Conservation (phyloP, 306 rosid species). For the Senna siamea region DNA sequence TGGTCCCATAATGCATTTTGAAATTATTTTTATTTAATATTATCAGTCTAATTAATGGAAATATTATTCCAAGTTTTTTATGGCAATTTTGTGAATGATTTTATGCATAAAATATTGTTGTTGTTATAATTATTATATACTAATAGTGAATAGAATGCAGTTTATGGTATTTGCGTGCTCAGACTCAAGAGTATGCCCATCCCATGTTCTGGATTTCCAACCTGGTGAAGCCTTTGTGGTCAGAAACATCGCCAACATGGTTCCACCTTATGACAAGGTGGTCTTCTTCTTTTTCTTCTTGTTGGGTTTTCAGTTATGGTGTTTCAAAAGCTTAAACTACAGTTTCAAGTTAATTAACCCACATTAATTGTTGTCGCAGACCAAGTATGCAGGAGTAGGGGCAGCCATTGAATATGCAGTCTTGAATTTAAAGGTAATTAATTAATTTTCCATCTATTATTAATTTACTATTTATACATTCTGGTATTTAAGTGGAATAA, state of each 20-base stretch:
- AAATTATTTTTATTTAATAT: not conserved
- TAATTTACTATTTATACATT: too few species aligned
- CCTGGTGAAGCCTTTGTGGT: conserved; percentile 21
- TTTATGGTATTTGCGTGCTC: conserved; percentile 25
- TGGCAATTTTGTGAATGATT: too few species aligned
- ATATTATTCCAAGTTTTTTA: too few species aligned
- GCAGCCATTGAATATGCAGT: conserved; percentile 30
- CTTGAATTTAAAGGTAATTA: conserved; percentile 55
- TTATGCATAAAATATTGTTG: too few species aligned
- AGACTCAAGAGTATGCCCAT: conserved; percentile 18
- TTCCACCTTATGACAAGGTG: conserved; percentile 25
- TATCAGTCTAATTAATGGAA: not conserved
- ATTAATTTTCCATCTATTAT: too few species aligned
- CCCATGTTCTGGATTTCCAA: conserved; percentile 22
- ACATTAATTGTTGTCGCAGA: not conserved
- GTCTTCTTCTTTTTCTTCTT: not conserved
- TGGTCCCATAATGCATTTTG: too few species aligned
- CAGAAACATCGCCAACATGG: conserved; percentile 21
- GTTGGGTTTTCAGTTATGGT: not conserved
- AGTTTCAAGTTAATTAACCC: too few species aligned
- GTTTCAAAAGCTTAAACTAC: too few species aligned
- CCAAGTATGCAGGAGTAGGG: conserved; percentile 4
- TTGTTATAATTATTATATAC: too few species aligned
- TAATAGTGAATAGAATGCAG: not conserved
- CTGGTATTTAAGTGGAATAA: too few species aligned